Evolutionary conservation across 2,329 filamentous ascomycete genomes (phyloP).

Genomic region (Nectriaceae sp.): DNA sequence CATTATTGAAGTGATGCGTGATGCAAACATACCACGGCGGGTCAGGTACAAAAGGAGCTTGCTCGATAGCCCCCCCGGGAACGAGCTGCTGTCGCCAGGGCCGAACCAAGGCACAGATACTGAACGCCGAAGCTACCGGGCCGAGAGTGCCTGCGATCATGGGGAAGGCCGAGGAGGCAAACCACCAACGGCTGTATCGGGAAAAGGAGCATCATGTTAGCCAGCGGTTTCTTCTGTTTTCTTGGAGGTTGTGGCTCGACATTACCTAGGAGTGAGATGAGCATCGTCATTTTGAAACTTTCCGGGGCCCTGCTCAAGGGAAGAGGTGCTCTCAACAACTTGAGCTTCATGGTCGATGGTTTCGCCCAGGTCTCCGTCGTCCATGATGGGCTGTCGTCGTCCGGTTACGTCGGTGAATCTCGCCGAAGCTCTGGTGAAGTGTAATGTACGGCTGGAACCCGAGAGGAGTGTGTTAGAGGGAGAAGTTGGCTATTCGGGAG

Average conservation of each 20-base stretch:
- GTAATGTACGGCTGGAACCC: no score
- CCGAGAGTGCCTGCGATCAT: constrained; percentile 83
- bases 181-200: constrained; percentile 60
- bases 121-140: constrained; percentile 84
- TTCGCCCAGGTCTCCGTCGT: constrained; percentile 42
- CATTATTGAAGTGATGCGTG: not conserved
- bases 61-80: constrained; percentile 47
- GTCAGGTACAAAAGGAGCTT: constrained; percentile 60
- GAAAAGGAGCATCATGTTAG: constrained; percentile 1
- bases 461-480: no score
- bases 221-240: not conserved
- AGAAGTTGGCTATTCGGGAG: not conserved
- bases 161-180: constrained; percentile 67
- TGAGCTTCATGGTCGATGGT: constrained; percentile 38
- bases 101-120: constrained; percentile 80
- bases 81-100: constrained; percentile 69
- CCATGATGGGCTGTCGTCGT: constrained; percentile 34
- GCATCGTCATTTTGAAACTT: constrained; percentile 40
- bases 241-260: no score
- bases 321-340: constrained; percentile 22
- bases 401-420: no score
- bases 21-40: constrained; percentile 62
- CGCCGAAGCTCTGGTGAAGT: no score
- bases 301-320: constrained; percentile 18
- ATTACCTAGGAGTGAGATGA: constrained; percentile 48